Evolutionary conservation across 2,329 filamentous ascomycete genomes (phyloP).

Genomic region (Cordyceps tenuipes): DNA sequence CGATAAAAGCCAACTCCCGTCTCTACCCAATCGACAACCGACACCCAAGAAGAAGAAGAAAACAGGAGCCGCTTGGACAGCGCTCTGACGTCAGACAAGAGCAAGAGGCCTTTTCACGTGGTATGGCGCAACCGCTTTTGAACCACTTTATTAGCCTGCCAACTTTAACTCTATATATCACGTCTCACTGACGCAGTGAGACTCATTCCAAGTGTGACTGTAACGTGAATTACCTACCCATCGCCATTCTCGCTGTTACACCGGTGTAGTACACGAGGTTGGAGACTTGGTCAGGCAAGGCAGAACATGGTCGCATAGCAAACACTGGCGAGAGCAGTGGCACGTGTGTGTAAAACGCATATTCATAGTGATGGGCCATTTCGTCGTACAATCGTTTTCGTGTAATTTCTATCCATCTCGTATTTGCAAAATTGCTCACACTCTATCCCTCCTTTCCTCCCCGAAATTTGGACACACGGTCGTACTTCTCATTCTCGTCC

Average conservation of each 20-base stretch:
- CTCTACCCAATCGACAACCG: neutral
- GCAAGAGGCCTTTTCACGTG: neutral
- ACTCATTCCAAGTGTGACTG: neutral
- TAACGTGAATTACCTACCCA: neutral
- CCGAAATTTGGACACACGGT: neutral
- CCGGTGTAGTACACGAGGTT: neutral
- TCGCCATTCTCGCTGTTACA: neutral
- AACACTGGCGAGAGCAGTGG: too few relatives aligned
- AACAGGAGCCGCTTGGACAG: neutral
- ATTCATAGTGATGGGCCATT: too few relatives aligned
- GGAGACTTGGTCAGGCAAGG: neutral
- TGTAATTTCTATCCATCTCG: conserved; percentile 4
- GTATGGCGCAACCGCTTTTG: neutral
- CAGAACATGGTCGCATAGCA: neutral
- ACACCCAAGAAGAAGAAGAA: neutral
- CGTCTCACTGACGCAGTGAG: neutral
- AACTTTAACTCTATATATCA: neutral
- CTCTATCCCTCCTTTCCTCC: neutral
- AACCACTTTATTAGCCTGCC: neutral
- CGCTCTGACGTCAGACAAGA: conserved; percentile 2
- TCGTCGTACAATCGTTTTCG: conserved; percentile 1
- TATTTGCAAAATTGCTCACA: conserved; percentile 6
- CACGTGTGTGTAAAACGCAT: too few relatives aligned
- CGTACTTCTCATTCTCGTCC: neutral
- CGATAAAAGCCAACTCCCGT: neutral